Evolutionary conservation across 202 grass and related monocot species (phyloP), one percentile per base, ranked within the genome.

Genomic region (Musa balbisiana): DNA sequence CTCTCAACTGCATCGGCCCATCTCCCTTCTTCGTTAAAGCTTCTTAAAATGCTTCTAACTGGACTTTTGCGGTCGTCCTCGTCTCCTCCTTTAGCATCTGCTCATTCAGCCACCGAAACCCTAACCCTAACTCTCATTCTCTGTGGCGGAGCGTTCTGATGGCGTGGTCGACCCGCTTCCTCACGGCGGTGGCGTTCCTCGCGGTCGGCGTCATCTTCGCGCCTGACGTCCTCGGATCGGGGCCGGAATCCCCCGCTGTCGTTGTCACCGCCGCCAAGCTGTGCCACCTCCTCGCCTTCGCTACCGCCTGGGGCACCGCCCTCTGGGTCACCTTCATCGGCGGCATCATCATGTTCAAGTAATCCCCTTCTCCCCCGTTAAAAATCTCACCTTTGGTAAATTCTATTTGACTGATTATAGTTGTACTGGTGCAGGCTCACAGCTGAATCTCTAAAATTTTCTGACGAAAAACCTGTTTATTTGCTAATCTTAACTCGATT

Each of bases 331-430:
- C 89, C 87, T 96, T 92, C 85, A 76, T 92, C 67, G 89, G 89
- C 66, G 92, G 92, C 79, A 90, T 92, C 84, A 74, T 92, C 81
- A 96, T 92, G 89, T 96, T 90, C 83, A 96, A 87, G 92, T 96
- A 84, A 73, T 10, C 62, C 11, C 9, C 15, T 16, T 2, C 11
- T 53, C 19, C 49, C 27, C 23, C 70, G 20, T 82, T 51, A n/a
- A 49, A 49, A 19, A 10, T n/a, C 16, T 9, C 1, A n/a, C 66
- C 29, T 33, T 67, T 67, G 5, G 33, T 43, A 1, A 43, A 43
- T 8, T 8, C 33, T 43, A 6, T 6, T 43, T 43, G 33, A 16
- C 19, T 8, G 11, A 9, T 69, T 69, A 2, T 8, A 15, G 13
- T 29, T 25, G 25, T 6, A 67, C 11, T 68, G 13, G 49, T 64